Evolutionary conservation across 208 protist genomes (phyloP), one percentile per base, ranked within the genome.

Genomic region (Endotrypanum monterogeii): DNA sequence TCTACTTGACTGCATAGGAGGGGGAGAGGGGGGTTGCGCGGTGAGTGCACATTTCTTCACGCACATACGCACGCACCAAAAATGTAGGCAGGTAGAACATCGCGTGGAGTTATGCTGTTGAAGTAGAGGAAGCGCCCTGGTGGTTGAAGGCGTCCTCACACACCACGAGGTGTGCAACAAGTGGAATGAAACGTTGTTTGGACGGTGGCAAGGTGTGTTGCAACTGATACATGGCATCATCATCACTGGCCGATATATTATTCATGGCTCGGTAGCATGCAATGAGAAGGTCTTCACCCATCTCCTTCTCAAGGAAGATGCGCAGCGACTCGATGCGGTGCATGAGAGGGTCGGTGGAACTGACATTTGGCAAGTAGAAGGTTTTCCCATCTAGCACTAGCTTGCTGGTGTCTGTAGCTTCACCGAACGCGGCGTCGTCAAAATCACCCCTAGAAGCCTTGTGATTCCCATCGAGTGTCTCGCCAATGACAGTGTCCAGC

Each of bases 361-460:
- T 86, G 37, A 96, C 83, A 71, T 96, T 94, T 23, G 89, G 89
- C 61, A 98, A 62, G 39, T 93, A 78, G 12, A 98, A 83, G 28
- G 93, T 93, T 66, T 95, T 91, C n/a, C 95, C 95, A 55, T 96
- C 92, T 18, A 98, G 73, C 74, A 96, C 82, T 39, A 98, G 95
- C 69, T 84, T 86, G 52, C 83, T 88, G 0, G 81, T 78, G 71
- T 94, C 89, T 11, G 74, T 73, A 46, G 84, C 82, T 5, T 74
- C 74, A 23, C 58, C 67, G 44, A 86, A 87, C 0, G 84, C 83
- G n/a, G 75, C 78, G 68, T 97, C 93, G 62, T 91, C 83, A 57
- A 94, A 94, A 74, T 95, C 93, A 39, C 84, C 84, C 35, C 81
- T 48, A 41, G 35, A 14, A 55, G 50, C 32, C 44, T 18, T 67